Percentiles rank a stretch among this genome's conserved stretches.
Conservation (phyloP, 2,329 filamentous ascomycete genomes). For the Mycosphaerelloides madeirae region DNA sequence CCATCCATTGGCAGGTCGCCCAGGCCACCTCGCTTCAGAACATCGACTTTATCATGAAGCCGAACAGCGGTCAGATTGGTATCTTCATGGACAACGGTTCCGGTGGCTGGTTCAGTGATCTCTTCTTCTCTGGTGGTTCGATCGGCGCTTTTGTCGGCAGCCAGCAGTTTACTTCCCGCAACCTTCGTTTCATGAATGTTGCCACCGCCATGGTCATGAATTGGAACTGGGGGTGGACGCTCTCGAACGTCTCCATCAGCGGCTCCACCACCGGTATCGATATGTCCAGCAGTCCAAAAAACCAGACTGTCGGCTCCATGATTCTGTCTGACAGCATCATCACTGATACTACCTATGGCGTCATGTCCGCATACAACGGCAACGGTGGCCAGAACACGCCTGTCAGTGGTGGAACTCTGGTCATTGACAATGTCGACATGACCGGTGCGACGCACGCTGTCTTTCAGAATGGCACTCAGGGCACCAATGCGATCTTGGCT, state of each 20-base stretch:
- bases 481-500: slow-evolving; percentile 55
- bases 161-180: slow-evolving; percentile 57
- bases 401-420: slow-evolving; percentile 71
- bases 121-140: slow-evolving; percentile 57
- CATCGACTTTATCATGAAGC: slow-evolving; percentile 54
- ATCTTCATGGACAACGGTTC: slow-evolving; percentile 35
- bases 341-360: slow-evolving; percentile 67
- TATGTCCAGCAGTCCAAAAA: slow-evolving; percentile 42
- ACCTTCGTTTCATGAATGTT: slow-evolving; percentile 48
- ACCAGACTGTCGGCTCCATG: slow-evolving; percentile 69
- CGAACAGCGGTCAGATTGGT: slow-evolving; percentile 45
- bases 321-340: slow-evolving; percentile 77
- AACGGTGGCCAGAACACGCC: slow-evolving; percentile 49
- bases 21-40: slow-evolving; percentile 60
- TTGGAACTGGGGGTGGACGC: slow-evolving; percentile 52
- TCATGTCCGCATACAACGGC: slow-evolving; percentile 63
- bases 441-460: slow-evolving; percentile 63
- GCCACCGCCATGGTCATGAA: slow-evolving; percentile 50
- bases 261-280: slow-evolving; percentile 45
- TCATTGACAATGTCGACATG: slow-evolving; percentile 89
- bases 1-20: slow-evolving; percentile 52
- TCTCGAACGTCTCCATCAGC: slow-evolving; percentile 44
- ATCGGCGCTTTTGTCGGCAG: slow-evolving; percentile 58
- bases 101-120: slow-evolving; percentile 51
- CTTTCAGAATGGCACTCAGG: slow-evolving; percentile 41